Base-by-base conservation (phyloP, 139 green algal species). In the Chlorella sp. region DNA sequence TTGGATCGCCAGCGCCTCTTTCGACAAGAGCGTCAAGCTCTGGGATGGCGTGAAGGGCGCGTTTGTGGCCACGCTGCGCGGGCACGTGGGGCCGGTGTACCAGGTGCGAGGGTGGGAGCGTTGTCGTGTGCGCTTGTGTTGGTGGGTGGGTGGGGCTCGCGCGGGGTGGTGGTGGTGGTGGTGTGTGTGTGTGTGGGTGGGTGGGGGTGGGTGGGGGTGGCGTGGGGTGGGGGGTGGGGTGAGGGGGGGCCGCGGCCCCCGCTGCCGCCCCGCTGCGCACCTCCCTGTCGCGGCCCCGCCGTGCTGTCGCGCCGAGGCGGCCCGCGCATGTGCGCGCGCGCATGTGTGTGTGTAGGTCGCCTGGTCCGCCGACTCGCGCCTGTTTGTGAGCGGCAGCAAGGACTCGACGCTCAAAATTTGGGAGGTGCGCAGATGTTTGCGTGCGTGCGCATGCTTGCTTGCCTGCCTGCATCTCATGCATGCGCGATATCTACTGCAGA, bases 1-100 rank as follows among this genome's bases (percentile, higher is more conserved):
- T n/a, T 96, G 84, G 87, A 88, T 99, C 33, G 87, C 93, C 19
- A 93, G 81, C 50, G 96, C 93, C 3, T 97, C 90, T 15, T 99
- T 99, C 79, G 96, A 99, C 91, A 98, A 99, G 86, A 86, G 82
- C 25, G 85, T 99, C 35, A 98, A 98, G 88, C 83, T 99, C 51
- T 99, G 96, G 96, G 90, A 98, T 73, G 96, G 96, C 0, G 5
- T 89, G 3, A 96, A 89, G 45, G 96, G 96, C 38, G 90, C 77
- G 12, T 99, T 98, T 75, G 62, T 98, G n/a, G 89, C 92, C 21
- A 96, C 88, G 6, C 89, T 99, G 60, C 73, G 92, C 1, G 92
- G 90, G 1, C 96, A 99, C 77, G 96, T 99, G 36, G 95, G 93
- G 0, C 91, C 96, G 0, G 95, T 99, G 31, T 99, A 98, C 87